Evolutionary conservation across 257 asterid species (phyloP), one percentile per base, ranked within the genome.

Genomic region (Marsdenia floribunda): DNA sequence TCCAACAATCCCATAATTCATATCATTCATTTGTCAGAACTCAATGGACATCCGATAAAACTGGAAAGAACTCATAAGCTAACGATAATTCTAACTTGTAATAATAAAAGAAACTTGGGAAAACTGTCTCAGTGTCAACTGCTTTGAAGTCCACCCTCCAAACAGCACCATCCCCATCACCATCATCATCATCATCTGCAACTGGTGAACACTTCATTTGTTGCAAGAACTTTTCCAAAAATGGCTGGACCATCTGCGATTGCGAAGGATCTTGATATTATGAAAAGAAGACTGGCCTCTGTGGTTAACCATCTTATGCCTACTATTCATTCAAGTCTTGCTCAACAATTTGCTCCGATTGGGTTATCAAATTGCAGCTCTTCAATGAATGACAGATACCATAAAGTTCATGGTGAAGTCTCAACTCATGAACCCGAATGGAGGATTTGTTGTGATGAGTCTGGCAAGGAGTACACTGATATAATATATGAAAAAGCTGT

Each of bases 401-500:
- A 88, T 58, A 85, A 86, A 61, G 85, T 87, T 3, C 92, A 93
- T 87, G 97, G 99, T 6, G 89, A 87, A 52, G 97, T 94, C 8
- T 85, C 95, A 22, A 76, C 84, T 5, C 87, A 88, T 72, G 73
- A 73, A 22, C 97, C 99, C 1, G 78, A 77, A 2, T 94, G 99
- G 99, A 85, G 72, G 55, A 75, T 82, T 46, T 90, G 87, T 37
- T 47, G 81, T 38, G 97, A 89, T 71, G 95, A 94, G n/a, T 79
- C 91, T 75, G 90, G 90, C 78, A 90, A 84, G 80, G 91, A 80
- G 21, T 94, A 75, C 76, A 82, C 86, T 21, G 99, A 94, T 71
- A 94, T 94, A 67, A 87, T 94, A 33, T 94, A 92, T 47, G 96
- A 94, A 65, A 94, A 94, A 69, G 91, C 97, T 21, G 92, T 77